Percentiles rank a stretch among this genome's conserved stretches.
These are phyloP conservation scores for Laetiporus sulphureus DNA, from an alignment of 1,284 basidiomycete species.

Conservation along the genomic window DNA sequence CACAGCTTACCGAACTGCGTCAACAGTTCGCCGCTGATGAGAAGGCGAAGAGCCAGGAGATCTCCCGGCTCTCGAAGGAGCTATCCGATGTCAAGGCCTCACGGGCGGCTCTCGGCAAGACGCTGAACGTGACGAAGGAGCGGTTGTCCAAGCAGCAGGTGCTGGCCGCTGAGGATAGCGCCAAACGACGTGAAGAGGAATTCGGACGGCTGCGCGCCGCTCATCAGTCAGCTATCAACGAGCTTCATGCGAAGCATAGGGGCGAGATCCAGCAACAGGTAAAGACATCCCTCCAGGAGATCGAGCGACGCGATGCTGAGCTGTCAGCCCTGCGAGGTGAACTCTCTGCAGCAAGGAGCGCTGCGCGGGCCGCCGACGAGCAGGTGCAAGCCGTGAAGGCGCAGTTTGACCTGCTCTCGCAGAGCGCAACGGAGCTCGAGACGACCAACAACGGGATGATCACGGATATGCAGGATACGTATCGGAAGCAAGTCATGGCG, in stretches of 20 bases:
- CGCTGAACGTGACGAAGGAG: slow-evolving; percentile 59
- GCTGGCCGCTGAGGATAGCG: slow-evolving; percentile 64
- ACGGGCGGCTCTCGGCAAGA: slow-evolving; percentile 48
- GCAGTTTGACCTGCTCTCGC: neutral
- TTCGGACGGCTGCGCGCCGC: slow-evolving; percentile 48
- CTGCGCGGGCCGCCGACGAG: neutral
- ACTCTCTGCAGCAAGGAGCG: slow-evolving; percentile 1
- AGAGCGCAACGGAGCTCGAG: slow-evolving; percentile 1
- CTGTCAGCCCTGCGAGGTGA: slow-evolving; percentile 2
- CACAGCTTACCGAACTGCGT: slow-evolving; percentile 57
- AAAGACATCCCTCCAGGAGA: slow-evolving; percentile 4
- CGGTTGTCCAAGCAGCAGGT: slow-evolving; percentile 63
- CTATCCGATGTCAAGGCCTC: slow-evolving; percentile 57
- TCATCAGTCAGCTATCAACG: slow-evolving; percentile 15
- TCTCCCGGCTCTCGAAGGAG: slow-evolving; percentile 49
- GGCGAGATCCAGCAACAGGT: slow-evolving; percentile 3
- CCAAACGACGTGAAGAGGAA: slow-evolving; percentile 61
- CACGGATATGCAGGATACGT: neutral
- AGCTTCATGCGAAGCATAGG: slow-evolving; percentile 4
- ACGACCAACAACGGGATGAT: slow-evolving; percentile 2
- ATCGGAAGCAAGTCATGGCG: slow-evolving; percentile 51
- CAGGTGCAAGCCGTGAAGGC: slow-evolving; percentile 1
- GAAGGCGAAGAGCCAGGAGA: slow-evolving; percentile 43
- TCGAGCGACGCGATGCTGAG: slow-evolving; percentile 5
- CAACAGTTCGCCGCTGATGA: slow-evolving; percentile 33